Percentiles rank a stretch among this genome's conserved stretches.
phyloP scores from a whole-genome alignment of 768 basidiomycete genomes.

The Bullera alba region DNA sequence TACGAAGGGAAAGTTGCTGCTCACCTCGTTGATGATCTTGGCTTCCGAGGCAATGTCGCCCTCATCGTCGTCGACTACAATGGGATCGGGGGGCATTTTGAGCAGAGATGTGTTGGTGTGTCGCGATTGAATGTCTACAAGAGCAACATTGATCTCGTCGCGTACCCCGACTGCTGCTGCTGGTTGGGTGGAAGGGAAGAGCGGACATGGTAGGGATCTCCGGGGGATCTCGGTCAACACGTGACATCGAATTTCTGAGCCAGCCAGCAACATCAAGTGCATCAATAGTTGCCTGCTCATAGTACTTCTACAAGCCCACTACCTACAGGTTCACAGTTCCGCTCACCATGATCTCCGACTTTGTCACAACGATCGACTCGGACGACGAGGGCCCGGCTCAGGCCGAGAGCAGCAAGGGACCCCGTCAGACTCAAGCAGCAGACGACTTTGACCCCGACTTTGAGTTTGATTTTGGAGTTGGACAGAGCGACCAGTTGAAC shows the following conservation, averaged over 20 bases:
- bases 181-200: too few species aligned
- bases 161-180: too few species aligned
- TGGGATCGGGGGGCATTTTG: conserved; percentile 49
- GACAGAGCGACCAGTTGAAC: conserved; percentile 51
- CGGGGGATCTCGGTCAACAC: too few species aligned
- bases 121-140: too few species aligned
- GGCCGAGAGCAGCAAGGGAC: not conserved
- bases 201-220: too few species aligned
- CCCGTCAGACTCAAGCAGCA: not conserved
- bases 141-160: too few species aligned
- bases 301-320: not conserved
- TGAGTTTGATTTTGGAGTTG: conserved; percentile 68
- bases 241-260: too few species aligned
- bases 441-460: conserved; percentile 67
- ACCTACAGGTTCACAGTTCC: not conserved
- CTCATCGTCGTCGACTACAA: conserved; percentile 58
- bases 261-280: too few species aligned
- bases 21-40: conserved; percentile 49
- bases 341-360: not conserved
- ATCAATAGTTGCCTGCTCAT: too few species aligned
- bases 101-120: not conserved
- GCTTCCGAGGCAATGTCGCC: conserved; percentile 42
- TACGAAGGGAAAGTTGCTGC: conserved; percentile 4
- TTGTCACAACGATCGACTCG: conserved; percentile 1
- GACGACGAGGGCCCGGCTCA: not conserved